phyloP scores from a whole-genome alignment of 257 asterid genomes.

The Solanum bukasovii region DNA sequence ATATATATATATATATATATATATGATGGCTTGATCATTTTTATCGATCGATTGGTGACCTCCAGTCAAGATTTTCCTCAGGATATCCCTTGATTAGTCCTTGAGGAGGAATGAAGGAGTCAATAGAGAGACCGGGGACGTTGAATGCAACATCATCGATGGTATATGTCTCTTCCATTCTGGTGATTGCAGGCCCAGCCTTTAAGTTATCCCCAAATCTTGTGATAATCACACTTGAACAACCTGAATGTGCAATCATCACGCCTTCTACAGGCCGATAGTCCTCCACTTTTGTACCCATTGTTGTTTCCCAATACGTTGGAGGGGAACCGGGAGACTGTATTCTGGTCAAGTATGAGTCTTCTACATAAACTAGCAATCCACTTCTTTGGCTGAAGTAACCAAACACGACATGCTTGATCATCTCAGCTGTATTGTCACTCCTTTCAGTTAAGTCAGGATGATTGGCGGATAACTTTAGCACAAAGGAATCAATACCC shows the following conservation, averaged over 20 bases:
- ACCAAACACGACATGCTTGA: conserved; percentile 60
- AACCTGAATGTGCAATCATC: conserved; percentile 68
- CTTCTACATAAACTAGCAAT: conserved; percentile 51
- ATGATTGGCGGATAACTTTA: conserved; percentile 51
- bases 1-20: not conserved
- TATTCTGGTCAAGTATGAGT: conserved; percentile 69
- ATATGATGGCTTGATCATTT: not conserved
- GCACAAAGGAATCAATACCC: conserved; percentile 63
- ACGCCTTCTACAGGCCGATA: conserved; percentile 57
- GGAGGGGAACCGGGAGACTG: conserved; percentile 70
- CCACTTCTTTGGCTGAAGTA: conserved; percentile 82
- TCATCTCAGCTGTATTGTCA: conserved; percentile 75
- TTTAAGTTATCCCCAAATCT: conserved; percentile 57
- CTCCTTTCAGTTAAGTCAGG: conserved; percentile 58
- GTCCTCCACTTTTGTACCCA: conserved; percentile 58
- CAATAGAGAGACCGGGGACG: conserved; percentile 60
- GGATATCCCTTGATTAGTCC: conserved; percentile 42
- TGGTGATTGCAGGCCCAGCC: conserved; percentile 44
- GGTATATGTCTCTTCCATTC: conserved; percentile 71
- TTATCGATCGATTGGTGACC: conserved; percentile 23
- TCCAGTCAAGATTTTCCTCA: conserved; percentile 36
- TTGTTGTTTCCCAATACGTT: conserved; percentile 74
- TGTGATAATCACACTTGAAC: conserved; percentile 54
- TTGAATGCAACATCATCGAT: conserved; percentile 69
- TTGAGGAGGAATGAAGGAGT: conserved; percentile 70